Evolutionary conservation across 176 grass and related monocot genomes (phyloP), one percentile per base, ranked within the genome.

Genomic region (Carex kokanica): DNA sequence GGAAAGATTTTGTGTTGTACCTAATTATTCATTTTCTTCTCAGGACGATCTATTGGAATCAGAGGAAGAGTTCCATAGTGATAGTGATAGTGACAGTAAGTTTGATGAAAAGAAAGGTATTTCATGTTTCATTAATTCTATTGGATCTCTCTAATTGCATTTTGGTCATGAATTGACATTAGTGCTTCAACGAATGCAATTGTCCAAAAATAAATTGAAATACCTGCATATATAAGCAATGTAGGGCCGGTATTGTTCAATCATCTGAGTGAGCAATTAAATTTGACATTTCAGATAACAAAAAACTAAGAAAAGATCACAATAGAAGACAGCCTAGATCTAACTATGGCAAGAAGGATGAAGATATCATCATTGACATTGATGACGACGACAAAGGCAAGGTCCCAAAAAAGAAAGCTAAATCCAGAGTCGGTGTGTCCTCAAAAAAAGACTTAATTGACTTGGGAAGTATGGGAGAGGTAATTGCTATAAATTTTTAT

Each of bases 21-120:
- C 32, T 82, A 64, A 60, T 47, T 64, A 55, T 43, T 55, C 15
- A 15, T 84, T 40, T 58, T 86, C 25, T 81, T 89, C 81, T 85
- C 79, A 98, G 96, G 93, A 93, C 58, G 74, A 92, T 65, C 27
- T 86, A 74, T 86, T 85, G 16, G 89, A 90, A 84, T 87, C 88
- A 17, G 86, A 90, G 51, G 58, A 73, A 11, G 54, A 78, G 55
- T 45, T 61, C 5, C 5, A 38, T 38, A 38, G 36, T 40, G 49
- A 49, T 40, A 40, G 41, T 49, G 45, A 10, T 49, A 49, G 45
- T 63, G 72, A 51, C 56, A 85, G 72, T 27, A 62, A 62, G 3
- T 77, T 60, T 78, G 83, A 83, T 24, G 29, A 27, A 78, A 78
- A 83, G 13, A 55, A 59, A 54, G 38, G 32, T 78, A 83, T 66